Conservation (phyloP, 73 alveolate species). For the Blepharisma japonicum region DNA sequence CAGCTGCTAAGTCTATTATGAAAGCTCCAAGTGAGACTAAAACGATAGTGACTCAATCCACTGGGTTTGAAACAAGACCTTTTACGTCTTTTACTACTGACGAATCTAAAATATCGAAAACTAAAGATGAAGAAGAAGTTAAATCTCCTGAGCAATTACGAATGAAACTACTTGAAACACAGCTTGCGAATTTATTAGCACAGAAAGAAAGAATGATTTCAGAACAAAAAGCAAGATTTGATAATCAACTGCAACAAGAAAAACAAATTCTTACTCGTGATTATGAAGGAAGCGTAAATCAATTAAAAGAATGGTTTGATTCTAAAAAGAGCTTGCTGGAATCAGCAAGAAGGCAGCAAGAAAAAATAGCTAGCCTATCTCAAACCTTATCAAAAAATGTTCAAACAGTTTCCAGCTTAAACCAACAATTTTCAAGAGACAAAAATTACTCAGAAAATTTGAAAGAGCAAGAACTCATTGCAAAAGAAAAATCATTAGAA, state of each 20-base stretch:
- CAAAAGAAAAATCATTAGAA: conserved; percentile 21
- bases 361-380: background rate
- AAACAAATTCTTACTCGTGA: background rate
- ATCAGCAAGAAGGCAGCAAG: background rate
- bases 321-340: background rate
- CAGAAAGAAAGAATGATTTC: background rate
- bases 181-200: background rate
- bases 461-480: background rate
- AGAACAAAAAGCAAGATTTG: conserved; percentile 19
- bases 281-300: background rate
- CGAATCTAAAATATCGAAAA: too few species aligned
- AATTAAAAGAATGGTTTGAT: conserved; percentile 3
- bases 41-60: too few species aligned
- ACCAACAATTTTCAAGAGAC: background rate
- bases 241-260: background rate
- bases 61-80: too few species aligned
- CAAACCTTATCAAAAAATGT: background rate
- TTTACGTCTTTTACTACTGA: too few species aligned
- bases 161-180: background rate
- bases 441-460: background rate
- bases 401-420: background rate
- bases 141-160: too few species aligned
- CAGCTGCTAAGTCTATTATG: background rate
- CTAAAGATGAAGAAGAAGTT: too few species aligned
- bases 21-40: too few species aligned